phyloP scores from a whole-genome alignment of 345 rosid species.

The Brassica rapa region DNA sequence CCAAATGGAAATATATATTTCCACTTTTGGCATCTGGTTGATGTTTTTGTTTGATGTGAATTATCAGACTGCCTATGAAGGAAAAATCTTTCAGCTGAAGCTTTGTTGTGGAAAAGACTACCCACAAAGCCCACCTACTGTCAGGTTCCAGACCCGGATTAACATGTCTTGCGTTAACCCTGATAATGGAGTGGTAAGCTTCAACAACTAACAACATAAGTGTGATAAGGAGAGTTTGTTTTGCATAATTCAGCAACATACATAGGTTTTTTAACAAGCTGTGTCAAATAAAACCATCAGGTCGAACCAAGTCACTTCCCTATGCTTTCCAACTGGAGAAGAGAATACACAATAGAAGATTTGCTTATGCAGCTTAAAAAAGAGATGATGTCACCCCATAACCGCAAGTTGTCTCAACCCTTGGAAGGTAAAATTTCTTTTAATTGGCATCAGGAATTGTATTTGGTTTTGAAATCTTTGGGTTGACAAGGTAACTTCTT shows the following conservation, averaged over 20 bases:
- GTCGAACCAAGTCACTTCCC: constrained; percentile 71
- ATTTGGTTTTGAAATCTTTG: neutral
- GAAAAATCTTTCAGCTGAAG: constrained; percentile 88
- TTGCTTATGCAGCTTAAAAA: constrained; percentile 64
- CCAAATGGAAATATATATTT: neutral
- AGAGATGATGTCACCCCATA: constrained; percentile 74
- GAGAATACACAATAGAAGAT: constrained; percentile 75
- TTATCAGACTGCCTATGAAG: constrained; percentile 80
- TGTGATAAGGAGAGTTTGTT: neutral
- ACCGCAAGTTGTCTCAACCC: constrained; percentile 73
- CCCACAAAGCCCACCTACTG: constrained; percentile 86
- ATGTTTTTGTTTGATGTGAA: constrained; percentile 4
- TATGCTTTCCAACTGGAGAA: constrained; percentile 64
- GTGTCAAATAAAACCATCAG: constrained; percentile 35
- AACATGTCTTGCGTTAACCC: constrained; percentile 88
- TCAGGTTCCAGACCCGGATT: constrained; percentile 81
- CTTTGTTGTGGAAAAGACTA: constrained; percentile 92
- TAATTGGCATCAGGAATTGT: neutral
- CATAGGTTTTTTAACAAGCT: neutral
- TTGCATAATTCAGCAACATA: neutral
- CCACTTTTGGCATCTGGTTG: constrained; percentile 11
- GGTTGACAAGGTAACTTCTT: neutral
- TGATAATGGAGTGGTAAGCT: constrained; percentile 84
- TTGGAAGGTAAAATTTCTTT: constrained; percentile 46
- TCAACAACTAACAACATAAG: neutral